These are phyloP conservation scores for Penicillium polonicum DNA, from an alignment of 2,329 filamentous ascomycete species.

Conservation along the genomic window DNA sequence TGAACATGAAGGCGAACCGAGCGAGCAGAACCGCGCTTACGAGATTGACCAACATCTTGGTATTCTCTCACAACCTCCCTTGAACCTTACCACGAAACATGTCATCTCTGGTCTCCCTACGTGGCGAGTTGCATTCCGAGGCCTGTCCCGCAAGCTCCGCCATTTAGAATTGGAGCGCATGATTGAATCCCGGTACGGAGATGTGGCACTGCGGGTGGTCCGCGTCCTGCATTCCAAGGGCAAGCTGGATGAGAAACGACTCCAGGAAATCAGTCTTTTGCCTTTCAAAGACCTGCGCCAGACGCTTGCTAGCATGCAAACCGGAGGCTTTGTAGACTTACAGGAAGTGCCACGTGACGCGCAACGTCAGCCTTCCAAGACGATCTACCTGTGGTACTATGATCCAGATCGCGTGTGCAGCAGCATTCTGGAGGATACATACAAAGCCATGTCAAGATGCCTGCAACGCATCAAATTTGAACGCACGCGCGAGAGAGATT, in stretches of 20 bases:
- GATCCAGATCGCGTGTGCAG: constrained; percentile 70
- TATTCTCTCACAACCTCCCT: constrained; percentile 51
- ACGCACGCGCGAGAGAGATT: constrained; percentile 66
- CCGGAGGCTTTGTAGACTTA: constrained; percentile 81
- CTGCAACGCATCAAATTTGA: constrained; percentile 78
- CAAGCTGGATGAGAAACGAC: constrained; percentile 89
- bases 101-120: constrained; percentile 58
- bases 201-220: constrained; percentile 74
- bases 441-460: constrained; percentile 85
- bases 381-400: constrained; percentile 89
- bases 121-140: constrained; percentile 82
- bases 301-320: constrained; percentile 81
- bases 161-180: constrained; percentile 79
- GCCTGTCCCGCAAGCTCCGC: constrained; percentile 67
- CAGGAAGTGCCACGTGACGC: constrained; percentile 93
- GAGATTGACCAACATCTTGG: constrained; percentile 43
- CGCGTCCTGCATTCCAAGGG: constrained; percentile 83
- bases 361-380: constrained; percentile 75
- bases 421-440: constrained; percentile 74
- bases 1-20: constrained; percentile 48
- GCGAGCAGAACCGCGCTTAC: constrained; percentile 30
- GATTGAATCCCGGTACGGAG: constrained; percentile 73
- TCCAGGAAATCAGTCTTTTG: constrained; percentile 78
- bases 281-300: constrained; percentile 81
- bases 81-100: constrained; percentile 38